These are phyloP conservation scores for Penicillium fimorum DNA, from an alignment of 495 filamentous ascomycete genomes.

Conservation along the genomic window DNA sequence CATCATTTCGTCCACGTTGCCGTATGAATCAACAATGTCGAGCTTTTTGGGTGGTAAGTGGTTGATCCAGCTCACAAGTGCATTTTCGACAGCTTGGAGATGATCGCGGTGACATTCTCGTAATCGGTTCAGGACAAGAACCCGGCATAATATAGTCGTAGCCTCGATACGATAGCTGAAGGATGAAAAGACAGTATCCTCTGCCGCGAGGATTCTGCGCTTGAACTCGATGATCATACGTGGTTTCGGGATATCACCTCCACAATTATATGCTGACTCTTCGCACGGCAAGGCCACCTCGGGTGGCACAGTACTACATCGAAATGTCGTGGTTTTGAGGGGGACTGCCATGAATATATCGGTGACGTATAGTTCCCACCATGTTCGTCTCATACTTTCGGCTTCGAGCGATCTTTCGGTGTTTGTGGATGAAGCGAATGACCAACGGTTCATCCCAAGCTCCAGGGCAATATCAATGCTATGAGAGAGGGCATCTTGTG, in stretches of 20 bases:
- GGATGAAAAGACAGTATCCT: slow-evolving; percentile 39
- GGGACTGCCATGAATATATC: slow-evolving; percentile 38
- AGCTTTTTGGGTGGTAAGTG: slow-evolving; percentile 41
- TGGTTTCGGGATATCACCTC: slow-evolving; percentile 30
- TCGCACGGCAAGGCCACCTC: slow-evolving; percentile 44
- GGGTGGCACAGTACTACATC: slow-evolving; percentile 32
- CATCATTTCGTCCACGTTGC: slow-evolving; percentile 48
- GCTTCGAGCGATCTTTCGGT: slow-evolving; percentile 33
- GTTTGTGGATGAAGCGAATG: slow-evolving; percentile 30
- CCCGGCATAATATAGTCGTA: slow-evolving; percentile 35
- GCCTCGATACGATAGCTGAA: slow-evolving; percentile 48
- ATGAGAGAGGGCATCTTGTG: slow-evolving; percentile 31
- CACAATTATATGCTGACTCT: slow-evolving; percentile 34
- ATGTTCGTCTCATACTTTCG: slow-evolving; percentile 42
- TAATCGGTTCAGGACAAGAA: slow-evolving; percentile 37
- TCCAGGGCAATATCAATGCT: slow-evolving; percentile 37
- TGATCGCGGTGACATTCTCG: slow-evolving; percentile 41
- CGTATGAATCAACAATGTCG: slow-evolving; percentile 45
- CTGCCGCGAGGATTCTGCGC: slow-evolving; percentile 35
- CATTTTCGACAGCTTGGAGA: slow-evolving; percentile 45
- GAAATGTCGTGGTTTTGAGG: slow-evolving; percentile 29
- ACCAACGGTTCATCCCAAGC: slow-evolving; percentile 37
- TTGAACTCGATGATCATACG: slow-evolving; percentile 36
- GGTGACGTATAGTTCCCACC: slow-evolving; percentile 44
- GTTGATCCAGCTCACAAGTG: slow-evolving; percentile 46